Percentiles rank a stretch among this genome's conserved stretches.
Evolutionary conservation across 2,329 filamentous ascomycete species (phyloP).

Genomic region (Botrytis galanthina): DNA sequence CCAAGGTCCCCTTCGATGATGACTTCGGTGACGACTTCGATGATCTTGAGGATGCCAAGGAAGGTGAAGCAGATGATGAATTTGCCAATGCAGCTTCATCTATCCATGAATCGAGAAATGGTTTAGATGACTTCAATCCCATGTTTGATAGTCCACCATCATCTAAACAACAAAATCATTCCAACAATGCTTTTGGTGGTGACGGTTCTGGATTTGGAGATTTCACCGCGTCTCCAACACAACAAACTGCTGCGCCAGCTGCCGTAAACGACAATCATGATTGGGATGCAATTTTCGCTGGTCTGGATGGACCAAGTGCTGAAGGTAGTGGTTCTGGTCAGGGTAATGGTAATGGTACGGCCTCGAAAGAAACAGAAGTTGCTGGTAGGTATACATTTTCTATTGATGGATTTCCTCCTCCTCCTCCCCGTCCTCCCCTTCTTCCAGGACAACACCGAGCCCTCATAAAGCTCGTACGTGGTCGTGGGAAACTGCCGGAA

Average conservation of each 20-base stretch:
- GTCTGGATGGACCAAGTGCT: conserved; percentile 58
- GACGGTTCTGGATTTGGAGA: conserved; percentile 42
- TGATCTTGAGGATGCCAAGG: conserved; percentile 79
- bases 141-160: conserved; percentile 66
- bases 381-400: not conserved
- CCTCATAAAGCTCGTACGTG: too few species aligned
- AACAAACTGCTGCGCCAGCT: conserved; percentile 42
- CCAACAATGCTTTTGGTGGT: conserved; percentile 33
- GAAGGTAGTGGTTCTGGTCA: conserved; percentile 21
- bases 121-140: conserved; percentile 75
- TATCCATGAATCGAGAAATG: conserved; percentile 52
- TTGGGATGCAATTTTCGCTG: conserved; percentile 93
- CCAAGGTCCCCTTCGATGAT: conserved; percentile 63
- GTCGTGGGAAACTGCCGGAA: too few species aligned
- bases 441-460: too few species aligned
- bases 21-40: conserved; percentile 76
- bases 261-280: conserved; percentile 61
- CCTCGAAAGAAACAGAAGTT: conserved; percentile 27
- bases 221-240: conserved; percentile 50
- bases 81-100: conserved; percentile 65
- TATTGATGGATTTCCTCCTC: not conserved
- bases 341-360: conserved; percentile 30
- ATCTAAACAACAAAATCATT: conserved; percentile 35
- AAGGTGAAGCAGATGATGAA: conserved; percentile 75
- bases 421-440: not conserved